A percentile compares a stretch with the other conserved stretches of the same genome.
phyloP scores from a whole-genome alignment of 768 basidiomycete genomes.

The Brasilioporus rufonigricans region DNA sequence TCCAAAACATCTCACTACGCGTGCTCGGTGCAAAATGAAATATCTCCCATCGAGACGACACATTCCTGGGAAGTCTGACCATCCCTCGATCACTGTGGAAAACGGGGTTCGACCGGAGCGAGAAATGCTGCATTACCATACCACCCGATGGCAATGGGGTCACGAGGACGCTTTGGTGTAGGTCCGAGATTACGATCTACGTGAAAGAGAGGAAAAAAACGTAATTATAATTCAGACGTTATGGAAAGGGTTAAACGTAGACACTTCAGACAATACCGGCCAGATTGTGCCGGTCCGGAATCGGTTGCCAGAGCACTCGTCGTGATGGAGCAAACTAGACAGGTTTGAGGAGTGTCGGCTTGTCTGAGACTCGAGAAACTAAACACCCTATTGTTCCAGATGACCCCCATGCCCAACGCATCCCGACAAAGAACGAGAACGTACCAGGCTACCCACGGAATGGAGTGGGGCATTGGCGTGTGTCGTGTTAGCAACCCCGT shows the following conservation, averaged over 20 bases:
- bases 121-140: no score
- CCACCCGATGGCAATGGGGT: no score
- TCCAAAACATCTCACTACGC: no score
- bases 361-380: not conserved
- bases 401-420: not conserved
- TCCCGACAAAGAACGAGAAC: not conserved
- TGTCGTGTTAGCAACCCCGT: constrained; percentile 5
- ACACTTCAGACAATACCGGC: not conserved
- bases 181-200: not conserved
- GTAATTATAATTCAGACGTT: no score
- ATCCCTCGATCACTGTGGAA: not conserved
- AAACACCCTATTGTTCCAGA: not conserved
- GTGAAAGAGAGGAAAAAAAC: no score
- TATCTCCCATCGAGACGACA: not conserved
- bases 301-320: constrained; percentile 20
- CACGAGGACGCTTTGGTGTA: not conserved
- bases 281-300: not conserved
- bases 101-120: no score
- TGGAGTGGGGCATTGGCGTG: not conserved
- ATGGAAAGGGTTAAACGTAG: no score
- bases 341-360: not conserved
- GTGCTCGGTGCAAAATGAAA: not conserved
- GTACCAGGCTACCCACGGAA: not conserved
- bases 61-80: not conserved
- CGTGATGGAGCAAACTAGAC: constrained; percentile 5